phyloP scores from a whole-genome alignment of 768 basidiomycete species.

The Lactifluus pinguis region DNA sequence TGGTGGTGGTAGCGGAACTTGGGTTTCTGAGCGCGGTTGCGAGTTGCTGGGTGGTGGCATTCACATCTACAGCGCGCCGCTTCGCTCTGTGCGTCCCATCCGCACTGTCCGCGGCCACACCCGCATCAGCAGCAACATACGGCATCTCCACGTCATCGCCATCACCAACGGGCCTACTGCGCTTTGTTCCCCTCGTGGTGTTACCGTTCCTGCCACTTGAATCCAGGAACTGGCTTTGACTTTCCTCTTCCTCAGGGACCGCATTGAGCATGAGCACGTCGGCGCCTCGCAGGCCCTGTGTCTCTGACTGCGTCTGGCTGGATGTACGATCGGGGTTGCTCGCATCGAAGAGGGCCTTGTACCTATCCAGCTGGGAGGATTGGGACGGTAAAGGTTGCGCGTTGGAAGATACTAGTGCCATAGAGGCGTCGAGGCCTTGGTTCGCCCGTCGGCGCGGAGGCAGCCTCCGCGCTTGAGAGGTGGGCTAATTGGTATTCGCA shows the following conservation, averaged over 20 bases:
- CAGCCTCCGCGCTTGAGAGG: constrained; percentile 8
- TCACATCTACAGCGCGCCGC: constrained; percentile 7
- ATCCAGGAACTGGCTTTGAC: not conserved
- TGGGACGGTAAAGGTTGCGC: not conserved
- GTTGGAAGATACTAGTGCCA: not conserved
- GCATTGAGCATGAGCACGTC: not conserved
- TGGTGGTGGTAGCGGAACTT: too few relatives aligned
- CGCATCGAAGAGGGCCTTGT: constrained; percentile 17
- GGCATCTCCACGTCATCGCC: not conserved
- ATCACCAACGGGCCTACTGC: not conserved
- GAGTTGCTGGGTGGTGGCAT: not conserved
- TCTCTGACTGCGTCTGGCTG: constrained; percentile 1
- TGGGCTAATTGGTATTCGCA: not conserved
- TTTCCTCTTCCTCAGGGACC: constrained; percentile 12
- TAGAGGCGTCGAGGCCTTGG: not conserved
- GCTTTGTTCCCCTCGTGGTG: constrained; percentile 6
- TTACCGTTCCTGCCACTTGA: not conserved
- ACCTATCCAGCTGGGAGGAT: constrained; percentile 15
- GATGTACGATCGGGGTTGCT: constrained; percentile 16
- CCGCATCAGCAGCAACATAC: not conserved
- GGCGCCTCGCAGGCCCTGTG: not conserved
- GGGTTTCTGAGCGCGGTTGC: too few relatives aligned
- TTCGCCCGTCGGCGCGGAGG: constrained; percentile 14
- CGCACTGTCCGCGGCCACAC: not conserved
- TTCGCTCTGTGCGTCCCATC: not conserved